Base-by-base conservation (phyloP, 2,329 filamentous ascomycete genomes). In the Neofusicoccum kwambonambiense region DNA sequence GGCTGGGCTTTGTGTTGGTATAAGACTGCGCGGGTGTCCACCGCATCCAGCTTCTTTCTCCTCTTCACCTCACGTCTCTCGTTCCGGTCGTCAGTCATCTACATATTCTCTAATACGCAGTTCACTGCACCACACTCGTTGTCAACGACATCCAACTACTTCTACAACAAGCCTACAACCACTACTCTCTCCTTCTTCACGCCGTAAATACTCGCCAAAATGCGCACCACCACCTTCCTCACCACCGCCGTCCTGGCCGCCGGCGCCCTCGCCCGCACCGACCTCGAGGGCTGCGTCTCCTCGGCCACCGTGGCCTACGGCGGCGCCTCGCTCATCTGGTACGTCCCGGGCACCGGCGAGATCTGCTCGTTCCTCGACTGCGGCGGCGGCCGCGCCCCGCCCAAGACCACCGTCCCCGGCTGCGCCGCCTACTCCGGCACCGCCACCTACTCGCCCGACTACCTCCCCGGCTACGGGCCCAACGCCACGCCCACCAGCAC, bases 361-460 rank as follows among this genome's bases (percentile, higher is more conserved):
- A 79, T 90, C 72, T 90, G 88, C 81, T 79, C 80, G 11, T 72
- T 86, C 67, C 81, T 87, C 69, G 88, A 90, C 82, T 90, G 88
- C 76, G 88, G 88, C 65, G 88, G 88, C 68, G 88, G 87, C 64
- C 82, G 84, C 51, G 88, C 87, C 8, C 86, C 88, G 3, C 84
- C 86, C 66, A 89, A 87, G 79, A 86, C 84, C 15, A 83, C 81
- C 31, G 83, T 87, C 22, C 88, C 88, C 0, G 88, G 87, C 2
- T 90, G 88, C 71, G 71, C 75, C 2, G 70, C 64, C 3, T 89
- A 89, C 78, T 70, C 72, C 2, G 87, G 86, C 67, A 86, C 85
- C 31, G 83, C 77, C 15, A 83, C 81, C 12, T 85, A 86, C 74
- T 79, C 79, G 64, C 83, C 85, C 8, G 77, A 73, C 50, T 88